Percentiles rank a stretch among this genome's conserved stretches.
Conservation (phyloP, 2,329 filamentous ascomycete species). For the Aureobasidium sp. region DNA sequence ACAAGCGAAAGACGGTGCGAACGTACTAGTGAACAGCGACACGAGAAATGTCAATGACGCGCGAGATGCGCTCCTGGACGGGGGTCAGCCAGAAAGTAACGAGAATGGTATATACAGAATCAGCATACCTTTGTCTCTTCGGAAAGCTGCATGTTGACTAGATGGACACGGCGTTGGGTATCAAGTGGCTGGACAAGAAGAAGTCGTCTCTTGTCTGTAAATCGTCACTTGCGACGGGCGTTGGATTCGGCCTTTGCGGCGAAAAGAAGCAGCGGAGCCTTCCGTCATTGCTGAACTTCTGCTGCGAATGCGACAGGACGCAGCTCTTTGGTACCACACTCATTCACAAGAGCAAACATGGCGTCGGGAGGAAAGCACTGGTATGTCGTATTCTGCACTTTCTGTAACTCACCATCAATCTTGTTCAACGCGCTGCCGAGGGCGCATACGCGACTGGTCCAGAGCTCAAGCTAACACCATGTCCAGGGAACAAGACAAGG, state of each 20-base stretch:
- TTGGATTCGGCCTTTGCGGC: conserved; percentile 6
- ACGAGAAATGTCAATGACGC: conserved; percentile 89
- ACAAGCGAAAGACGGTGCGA: background rate
- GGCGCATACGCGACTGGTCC: background rate
- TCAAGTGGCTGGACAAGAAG: background rate
- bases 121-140: conserved; percentile 85
- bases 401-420: background rate
- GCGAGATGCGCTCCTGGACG: conserved; percentile 85
- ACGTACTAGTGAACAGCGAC: conserved; percentile 92
- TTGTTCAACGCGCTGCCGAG: too few species aligned
- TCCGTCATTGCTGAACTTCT: conserved; percentile 6
- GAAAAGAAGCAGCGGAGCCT: background rate
- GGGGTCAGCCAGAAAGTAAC: conserved; percentile 19
- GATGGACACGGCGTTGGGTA: background rate
- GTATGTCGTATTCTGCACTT: conserved; percentile 35
- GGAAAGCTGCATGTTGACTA: conserved; percentile 57
- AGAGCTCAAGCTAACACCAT: background rate
- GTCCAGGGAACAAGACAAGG: conserved; percentile 87
- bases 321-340: background rate
- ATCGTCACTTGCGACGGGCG: background rate
- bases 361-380: conserved; percentile 63
- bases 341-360: conserved; percentile 39
- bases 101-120: background rate
- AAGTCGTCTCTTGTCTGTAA: background rate
- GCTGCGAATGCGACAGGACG: background rate